Percentiles rank a stretch among this genome's conserved stretches.
Conservation (phyloP, 345 rosid genomes). For the Melastoma malabathricum region DNA sequence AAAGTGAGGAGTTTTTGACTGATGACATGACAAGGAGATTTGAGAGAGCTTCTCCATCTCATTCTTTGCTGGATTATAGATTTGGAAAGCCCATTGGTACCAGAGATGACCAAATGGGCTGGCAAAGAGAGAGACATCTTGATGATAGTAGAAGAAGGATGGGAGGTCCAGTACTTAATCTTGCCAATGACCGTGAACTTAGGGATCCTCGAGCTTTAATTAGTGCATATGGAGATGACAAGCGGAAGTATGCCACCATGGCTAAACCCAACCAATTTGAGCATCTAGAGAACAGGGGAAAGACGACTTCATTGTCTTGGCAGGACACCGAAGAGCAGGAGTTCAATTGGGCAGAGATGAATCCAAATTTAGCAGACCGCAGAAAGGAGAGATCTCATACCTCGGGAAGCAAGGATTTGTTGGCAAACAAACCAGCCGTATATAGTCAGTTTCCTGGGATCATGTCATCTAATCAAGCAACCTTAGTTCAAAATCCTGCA, state of each 20-base stretch:
- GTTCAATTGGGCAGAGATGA: conserved; percentile 99
- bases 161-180: conserved; percentile 24
- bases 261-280: conserved; percentile 34
- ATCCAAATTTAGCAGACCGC: conserved; percentile 60
- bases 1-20: conserved; percentile 29
- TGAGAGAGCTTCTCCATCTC: conserved; percentile 54
- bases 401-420: conserved; percentile 27
- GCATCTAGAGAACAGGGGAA: conserved; percentile 32
- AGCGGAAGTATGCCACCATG: conserved; percentile 30
- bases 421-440: conserved; percentile 18
- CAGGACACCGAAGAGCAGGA: conserved; percentile 99
- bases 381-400: conserved; percentile 36
- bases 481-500: conserved; percentile 27
- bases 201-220: conserved; percentile 82
- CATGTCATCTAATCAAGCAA: conserved; percentile 32
- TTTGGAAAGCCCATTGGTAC: conserved; percentile 28
- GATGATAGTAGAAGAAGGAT: conserved; percentile 29
- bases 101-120: conserved; percentile 43
- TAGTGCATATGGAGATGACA: conserved; percentile 93
- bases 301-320: conserved; percentile 56
- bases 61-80: conserved; percentile 41
- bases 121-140: conserved; percentile 38
- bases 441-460: conserved; percentile 23
- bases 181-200: conserved; percentile 43
- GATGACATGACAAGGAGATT: conserved; percentile 53